phyloP scores from a whole-genome alignment of 2,329 filamentous ascomycete genomes.

The Arthrobotrys musiformis region DNA sequence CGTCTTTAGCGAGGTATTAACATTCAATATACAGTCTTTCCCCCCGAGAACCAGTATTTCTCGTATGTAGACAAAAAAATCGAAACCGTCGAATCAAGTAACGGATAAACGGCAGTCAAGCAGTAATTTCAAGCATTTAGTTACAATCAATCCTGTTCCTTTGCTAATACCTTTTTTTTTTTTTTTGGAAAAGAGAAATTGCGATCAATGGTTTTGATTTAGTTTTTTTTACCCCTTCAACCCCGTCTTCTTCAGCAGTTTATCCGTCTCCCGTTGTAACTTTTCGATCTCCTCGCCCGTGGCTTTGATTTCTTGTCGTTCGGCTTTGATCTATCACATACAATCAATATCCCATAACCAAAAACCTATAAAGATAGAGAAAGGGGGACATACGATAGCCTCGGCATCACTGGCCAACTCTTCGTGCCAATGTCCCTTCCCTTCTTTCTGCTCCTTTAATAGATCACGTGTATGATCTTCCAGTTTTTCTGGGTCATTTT shows the following conservation, averaged over 20 bases:
- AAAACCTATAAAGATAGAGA: conserved; percentile 20
- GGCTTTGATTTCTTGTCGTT: conserved; percentile 66
- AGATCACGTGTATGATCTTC: conserved; percentile 72
- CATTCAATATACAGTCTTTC: conserved; percentile 5
- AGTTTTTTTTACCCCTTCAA: conserved; percentile 31
- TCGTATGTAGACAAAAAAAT: neutral
- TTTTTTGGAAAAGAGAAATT: too few relatives aligned
- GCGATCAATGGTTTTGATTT: neutral
- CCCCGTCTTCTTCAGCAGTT: conserved; percentile 65
- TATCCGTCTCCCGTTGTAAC: conserved; percentile 72
- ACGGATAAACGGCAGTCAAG: too few relatives aligned
- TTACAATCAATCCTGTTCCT: conserved; percentile 11
- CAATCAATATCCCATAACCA: neutral
- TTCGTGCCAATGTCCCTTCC: conserved; percentile 77
- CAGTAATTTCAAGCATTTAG: too few relatives aligned
- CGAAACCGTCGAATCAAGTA: neutral
- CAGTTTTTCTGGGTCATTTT: conserved; percentile 71
- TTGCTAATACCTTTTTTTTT: neutral
- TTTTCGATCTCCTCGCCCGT: conserved; percentile 65
- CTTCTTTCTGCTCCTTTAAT: conserved; percentile 68
- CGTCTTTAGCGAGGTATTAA: too few relatives aligned
- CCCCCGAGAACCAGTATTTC: too few relatives aligned
- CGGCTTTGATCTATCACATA: conserved; percentile 68
- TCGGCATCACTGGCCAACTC: conserved; percentile 82
- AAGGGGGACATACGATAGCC: conserved; percentile 70